Conservation (phyloP, 192 early-diverging fungal genomes). For the Diversispora epigaea region DNA sequence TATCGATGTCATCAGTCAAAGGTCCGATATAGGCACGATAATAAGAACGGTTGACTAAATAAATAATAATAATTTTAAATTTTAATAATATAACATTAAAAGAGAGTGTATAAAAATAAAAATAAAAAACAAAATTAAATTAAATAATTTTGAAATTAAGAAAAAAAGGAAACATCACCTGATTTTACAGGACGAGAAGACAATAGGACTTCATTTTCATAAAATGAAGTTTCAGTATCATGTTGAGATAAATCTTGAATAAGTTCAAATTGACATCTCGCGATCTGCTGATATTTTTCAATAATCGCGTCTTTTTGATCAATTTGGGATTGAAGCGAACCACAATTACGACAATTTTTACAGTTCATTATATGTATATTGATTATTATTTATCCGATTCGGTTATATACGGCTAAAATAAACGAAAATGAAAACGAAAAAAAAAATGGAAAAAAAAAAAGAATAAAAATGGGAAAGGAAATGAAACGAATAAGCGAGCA, state of each 20-base stretch:
- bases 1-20: neutral
- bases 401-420: too few relatives aligned
- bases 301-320: conserved; percentile 11
- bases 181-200: neutral
- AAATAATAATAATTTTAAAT: neutral
- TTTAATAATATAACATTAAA: too few relatives aligned
- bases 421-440: too few relatives aligned
- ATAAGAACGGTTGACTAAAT: neutral
- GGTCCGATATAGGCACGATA: conserved; percentile 12
- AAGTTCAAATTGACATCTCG: neutral
- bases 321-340: neutral
- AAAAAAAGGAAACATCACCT: neutral
- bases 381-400: too few relatives aligned
- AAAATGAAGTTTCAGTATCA: neutral
- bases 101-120: neutral
- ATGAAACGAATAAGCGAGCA: too few relatives aligned
- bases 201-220: neutral
- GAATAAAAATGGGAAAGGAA: too few relatives aligned
- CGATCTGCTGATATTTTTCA: conserved; percentile 1
- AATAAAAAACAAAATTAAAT: too few relatives aligned
- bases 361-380: too few relatives aligned
- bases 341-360: neutral
- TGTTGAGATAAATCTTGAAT: conserved; percentile 6
- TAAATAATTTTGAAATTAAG: too few relatives aligned
- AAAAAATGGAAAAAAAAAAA: too few relatives aligned